Conservation (phyloP, 2,329 filamentous ascomycete genomes). For the Alternaria gaisen region DNA sequence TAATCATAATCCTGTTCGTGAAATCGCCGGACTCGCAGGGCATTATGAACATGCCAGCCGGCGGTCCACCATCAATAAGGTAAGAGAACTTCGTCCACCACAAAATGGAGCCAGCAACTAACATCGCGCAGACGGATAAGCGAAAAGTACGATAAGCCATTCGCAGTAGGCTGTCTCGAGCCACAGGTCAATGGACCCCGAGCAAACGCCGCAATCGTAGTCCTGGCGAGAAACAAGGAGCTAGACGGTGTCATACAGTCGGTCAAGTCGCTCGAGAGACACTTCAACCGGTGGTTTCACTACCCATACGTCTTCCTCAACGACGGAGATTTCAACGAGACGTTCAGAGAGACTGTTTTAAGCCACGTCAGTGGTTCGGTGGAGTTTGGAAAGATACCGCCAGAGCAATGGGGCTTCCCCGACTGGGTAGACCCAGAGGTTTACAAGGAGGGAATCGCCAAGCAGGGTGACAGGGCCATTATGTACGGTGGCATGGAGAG, state of each 20-base stretch:
- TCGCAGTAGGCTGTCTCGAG: constrained; percentile 87
- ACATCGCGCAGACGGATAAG: constrained; percentile 79
- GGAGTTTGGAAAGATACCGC: constrained; percentile 93
- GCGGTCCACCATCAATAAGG: constrained; percentile 89
- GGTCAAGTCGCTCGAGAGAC: constrained; percentile 95
- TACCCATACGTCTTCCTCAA: constrained; percentile 99
- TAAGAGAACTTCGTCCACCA: constrained; percentile 52
- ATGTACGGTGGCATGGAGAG: constrained; percentile 99
- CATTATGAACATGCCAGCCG: constrained; percentile 85
- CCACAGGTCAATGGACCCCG: constrained; percentile 78
- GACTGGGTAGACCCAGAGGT: constrained; percentile 96
- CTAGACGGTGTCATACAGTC: constrained; percentile 95
- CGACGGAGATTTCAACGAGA: constrained; percentile 94
- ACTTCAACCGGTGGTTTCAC: constrained; percentile 99
- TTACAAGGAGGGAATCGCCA: constrained; percentile 92
- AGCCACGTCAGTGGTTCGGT: constrained; percentile 90
- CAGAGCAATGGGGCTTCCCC: constrained; percentile 93
- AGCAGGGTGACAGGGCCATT: constrained; percentile 95
- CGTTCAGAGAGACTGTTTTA: constrained; percentile 84
- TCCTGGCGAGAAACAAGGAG: constrained; percentile 95
- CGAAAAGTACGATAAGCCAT: constrained; percentile 96
- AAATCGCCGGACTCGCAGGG: constrained; percentile 85
- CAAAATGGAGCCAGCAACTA: constrained; percentile 15
- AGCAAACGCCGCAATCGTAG: constrained; percentile 94
- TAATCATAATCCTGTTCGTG: constrained; percentile 89